Evolutionary conservation across 2,329 filamentous ascomycete genomes (phyloP).

Genomic region (Chrysoporthe cubensis): DNA sequence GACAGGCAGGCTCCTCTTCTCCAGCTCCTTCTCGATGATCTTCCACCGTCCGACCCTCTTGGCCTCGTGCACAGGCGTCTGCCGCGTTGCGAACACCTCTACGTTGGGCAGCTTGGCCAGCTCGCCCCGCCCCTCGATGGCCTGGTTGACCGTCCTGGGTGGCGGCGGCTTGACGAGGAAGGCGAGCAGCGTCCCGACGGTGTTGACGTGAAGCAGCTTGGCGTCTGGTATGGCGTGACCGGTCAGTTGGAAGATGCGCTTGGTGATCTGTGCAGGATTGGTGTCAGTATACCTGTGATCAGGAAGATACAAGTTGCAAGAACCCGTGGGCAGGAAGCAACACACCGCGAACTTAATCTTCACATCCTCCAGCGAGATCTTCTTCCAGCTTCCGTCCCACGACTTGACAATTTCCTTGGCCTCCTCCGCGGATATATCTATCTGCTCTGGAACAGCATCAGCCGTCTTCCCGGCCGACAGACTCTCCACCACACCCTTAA

Average conservation of each 20-base stretch:
- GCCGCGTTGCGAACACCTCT: slow-evolving; percentile 63
- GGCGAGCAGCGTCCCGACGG: slow-evolving; percentile 58
- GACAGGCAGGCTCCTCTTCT: slow-evolving; percentile 40
- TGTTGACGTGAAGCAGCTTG: slow-evolving; percentile 60
- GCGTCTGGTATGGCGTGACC: slow-evolving; percentile 75
- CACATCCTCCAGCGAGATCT: slow-evolving; percentile 58
- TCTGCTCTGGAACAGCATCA: slow-evolving; percentile 29
- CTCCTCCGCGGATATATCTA: slow-evolving; percentile 42
- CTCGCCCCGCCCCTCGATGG: slow-evolving; percentile 52
- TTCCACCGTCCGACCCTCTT: slow-evolving; percentile 45
- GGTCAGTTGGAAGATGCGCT: slow-evolving; percentile 81
- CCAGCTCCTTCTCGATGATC: slow-evolving; percentile 41
- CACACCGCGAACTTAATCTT: slow-evolving; percentile 74
- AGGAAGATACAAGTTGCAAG: not conserved
- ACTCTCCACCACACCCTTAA: slow-evolving; percentile 33
- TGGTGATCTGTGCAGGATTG: slow-evolving; percentile 66
- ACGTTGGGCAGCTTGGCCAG: slow-evolving; percentile 70
- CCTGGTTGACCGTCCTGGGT: slow-evolving; percentile 65
- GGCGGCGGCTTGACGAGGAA: slow-evolving; percentile 58
- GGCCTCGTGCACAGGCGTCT: slow-evolving; percentile 61
- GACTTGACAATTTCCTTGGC: slow-evolving; percentile 47
- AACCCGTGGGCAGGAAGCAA: not conserved
- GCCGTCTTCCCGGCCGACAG: slow-evolving; percentile 31
- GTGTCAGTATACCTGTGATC: not conserved
- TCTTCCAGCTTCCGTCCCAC: slow-evolving; percentile 62